These are phyloP conservation scores for Pyrenophora tritici-repentis DNA, from an alignment of 2,329 filamentous ascomycete genomes.

Conservation along the genomic window DNA sequence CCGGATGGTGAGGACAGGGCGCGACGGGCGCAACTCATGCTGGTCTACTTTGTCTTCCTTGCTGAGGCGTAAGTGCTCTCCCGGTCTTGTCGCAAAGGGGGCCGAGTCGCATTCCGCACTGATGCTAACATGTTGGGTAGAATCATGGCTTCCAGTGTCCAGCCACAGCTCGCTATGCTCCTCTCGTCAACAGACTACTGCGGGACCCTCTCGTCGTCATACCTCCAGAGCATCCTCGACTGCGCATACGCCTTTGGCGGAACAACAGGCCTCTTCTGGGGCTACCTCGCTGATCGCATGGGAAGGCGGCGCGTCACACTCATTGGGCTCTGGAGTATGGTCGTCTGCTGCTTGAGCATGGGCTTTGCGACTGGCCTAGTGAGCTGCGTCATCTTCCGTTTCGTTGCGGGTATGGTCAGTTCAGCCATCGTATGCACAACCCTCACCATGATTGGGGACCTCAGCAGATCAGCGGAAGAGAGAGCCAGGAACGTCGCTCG, in stretches of 20 bases:
- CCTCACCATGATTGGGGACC: conserved; percentile 55
- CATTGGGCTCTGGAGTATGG: conserved; percentile 51
- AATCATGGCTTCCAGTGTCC: conserved; percentile 56
- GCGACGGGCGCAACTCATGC: conserved; percentile 44
- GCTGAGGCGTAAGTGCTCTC: conserved; percentile 50
- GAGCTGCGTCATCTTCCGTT: conserved; percentile 51
- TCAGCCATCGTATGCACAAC: conserved; percentile 53
- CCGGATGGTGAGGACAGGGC: conserved; percentile 27
- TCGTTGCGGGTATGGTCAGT: conserved; percentile 51
- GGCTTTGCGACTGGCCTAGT: conserved; percentile 53
- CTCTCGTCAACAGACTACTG: conserved; percentile 52
- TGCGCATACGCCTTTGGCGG: conserved; percentile 56
- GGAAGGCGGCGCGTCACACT: conserved; percentile 53
- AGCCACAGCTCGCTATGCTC: conserved; percentile 54
- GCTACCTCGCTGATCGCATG: conserved; percentile 50
- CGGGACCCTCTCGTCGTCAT: conserved; percentile 52
- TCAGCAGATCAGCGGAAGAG: conserved; percentile 44
- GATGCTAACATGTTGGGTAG: conserved; percentile 24
- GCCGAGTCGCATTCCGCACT: neutral
- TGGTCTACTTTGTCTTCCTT: conserved; percentile 55
- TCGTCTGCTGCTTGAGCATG: conserved; percentile 53
- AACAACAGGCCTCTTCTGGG: conserved; percentile 53
- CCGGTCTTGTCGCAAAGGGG: neutral
- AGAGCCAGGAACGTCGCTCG: conserved; percentile 51
- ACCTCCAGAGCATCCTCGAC: conserved; percentile 54